Percentiles rank a stretch among this genome's conserved stretches.
These are phyloP conservation scores for Heterobasidion occidentale DNA, from an alignment of 1,284 basidiomycete genomes.

Conservation along the genomic window DNA sequence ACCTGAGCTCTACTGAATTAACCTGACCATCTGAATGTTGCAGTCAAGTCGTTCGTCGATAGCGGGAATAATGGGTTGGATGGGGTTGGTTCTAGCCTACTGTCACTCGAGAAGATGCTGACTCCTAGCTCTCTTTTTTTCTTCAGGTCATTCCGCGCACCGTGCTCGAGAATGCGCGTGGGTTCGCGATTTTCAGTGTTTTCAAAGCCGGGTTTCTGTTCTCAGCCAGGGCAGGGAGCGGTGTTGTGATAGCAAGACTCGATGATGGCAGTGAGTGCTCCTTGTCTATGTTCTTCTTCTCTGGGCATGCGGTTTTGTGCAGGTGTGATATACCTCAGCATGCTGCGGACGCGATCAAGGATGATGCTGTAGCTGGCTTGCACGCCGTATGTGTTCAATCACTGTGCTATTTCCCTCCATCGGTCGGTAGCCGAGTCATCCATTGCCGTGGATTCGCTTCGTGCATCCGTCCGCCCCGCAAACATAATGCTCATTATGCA, in stretches of 20 bases:
- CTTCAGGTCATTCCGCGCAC: constrained; percentile 53
- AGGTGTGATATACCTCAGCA: not conserved
- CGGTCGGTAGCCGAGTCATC: not conserved
- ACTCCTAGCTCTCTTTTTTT: not conserved
- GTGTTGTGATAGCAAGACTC: constrained; percentile 85
- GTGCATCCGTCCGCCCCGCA: not conserved
- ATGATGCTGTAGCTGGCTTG: too few species aligned
- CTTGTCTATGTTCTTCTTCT: not conserved
- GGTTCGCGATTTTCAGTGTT: constrained; percentile 79
- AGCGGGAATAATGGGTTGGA: constrained; percentile 66
- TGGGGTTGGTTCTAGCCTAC: constrained; percentile 32
- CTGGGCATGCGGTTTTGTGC: not conserved
- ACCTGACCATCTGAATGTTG: not conserved
- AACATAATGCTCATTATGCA: not conserved
- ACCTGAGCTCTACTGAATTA: not conserved
- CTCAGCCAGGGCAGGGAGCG: constrained; percentile 79
- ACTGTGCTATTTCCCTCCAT: not conserved
- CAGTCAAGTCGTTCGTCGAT: constrained; percentile 71
- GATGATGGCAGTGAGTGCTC: constrained; percentile 73
- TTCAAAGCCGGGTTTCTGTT: constrained; percentile 76
- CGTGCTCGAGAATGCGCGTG: constrained; percentile 70
- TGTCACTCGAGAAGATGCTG: not conserved
- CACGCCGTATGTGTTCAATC: too few species aligned
- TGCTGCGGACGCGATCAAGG: not conserved
- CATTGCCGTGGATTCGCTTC: not conserved